Conservation (phyloP, 345 rosid species). For the Salix koriyanagi region DNA sequence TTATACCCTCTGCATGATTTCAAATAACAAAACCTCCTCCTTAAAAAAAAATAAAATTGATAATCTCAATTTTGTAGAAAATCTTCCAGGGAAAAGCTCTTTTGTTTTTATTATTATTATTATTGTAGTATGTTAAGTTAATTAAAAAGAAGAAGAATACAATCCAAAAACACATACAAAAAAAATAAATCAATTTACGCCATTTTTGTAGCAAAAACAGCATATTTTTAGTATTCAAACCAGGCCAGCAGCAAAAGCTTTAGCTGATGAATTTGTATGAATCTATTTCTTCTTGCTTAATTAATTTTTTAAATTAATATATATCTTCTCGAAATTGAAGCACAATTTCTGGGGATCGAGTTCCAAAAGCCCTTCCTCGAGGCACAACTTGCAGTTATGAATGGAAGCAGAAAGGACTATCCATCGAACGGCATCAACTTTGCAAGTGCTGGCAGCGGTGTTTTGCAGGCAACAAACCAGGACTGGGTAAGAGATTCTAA, state of each 20-base stretch:
- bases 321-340: constrained; percentile 9
- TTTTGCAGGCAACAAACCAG: constrained; percentile 45
- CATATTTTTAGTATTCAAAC: background rate
- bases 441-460: constrained; percentile 68
- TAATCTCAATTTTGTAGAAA: background rate
- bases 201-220: no score
- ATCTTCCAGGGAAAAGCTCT: background rate
- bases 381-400: constrained; percentile 28
- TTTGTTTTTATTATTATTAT: no score
- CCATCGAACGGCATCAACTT: constrained; percentile 64
- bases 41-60: no score
- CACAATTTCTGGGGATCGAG: constrained; percentile 46
- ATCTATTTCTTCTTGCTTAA: background rate
- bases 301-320: background rate
- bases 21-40: background rate
- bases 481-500: constrained; percentile 29
- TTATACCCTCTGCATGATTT: background rate
- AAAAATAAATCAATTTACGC: no score
- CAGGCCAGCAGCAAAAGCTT: background rate
- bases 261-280: background rate
- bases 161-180: no score
- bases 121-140: background rate
- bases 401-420: constrained; percentile 38
- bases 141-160: no score
- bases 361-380: constrained; percentile 51